phyloP scores from a whole-genome alignment of 2,329 filamentous ascomycete genomes.

The Microdochium trichocladiopsis region DNA sequence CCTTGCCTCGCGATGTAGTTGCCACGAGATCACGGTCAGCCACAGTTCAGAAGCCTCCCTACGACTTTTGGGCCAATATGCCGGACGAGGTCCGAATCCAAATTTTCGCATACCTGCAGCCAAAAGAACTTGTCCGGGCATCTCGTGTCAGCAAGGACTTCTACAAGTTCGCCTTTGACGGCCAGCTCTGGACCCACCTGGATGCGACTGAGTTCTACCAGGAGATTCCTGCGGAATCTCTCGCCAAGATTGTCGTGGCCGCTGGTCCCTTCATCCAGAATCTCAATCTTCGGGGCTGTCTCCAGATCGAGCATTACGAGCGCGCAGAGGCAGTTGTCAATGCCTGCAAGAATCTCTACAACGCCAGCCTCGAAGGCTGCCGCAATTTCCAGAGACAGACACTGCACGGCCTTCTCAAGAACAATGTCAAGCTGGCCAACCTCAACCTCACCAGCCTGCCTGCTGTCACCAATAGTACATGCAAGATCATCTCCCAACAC shows the following conservation, averaged over 20 bases:
- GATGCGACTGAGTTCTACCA: constrained; percentile 83
- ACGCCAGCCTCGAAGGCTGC: constrained; percentile 84
- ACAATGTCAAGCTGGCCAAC: constrained; percentile 71
- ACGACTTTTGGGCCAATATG: constrained; percentile 73
- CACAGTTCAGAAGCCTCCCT: constrained; percentile 25
- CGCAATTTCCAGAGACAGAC: constrained; percentile 74
- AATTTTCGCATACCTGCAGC: constrained; percentile 68
- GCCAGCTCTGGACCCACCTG: constrained; percentile 82
- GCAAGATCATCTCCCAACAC: constrained; percentile 76
- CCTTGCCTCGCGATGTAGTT: constrained; percentile 57
- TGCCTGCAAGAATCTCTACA: constrained; percentile 78
- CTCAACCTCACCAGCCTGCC: constrained; percentile 80
- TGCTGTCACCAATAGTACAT: constrained; percentile 74
- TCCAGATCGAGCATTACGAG: constrained; percentile 81
- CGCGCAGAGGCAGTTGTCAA: constrained; percentile 70
- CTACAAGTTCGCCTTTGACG: constrained; percentile 82
- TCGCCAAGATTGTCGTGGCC: constrained; percentile 76
- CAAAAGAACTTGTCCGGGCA: constrained; percentile 72
- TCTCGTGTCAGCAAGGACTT: constrained; percentile 75
- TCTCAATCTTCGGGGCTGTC: constrained; percentile 83
- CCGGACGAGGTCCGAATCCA: constrained; percentile 76
- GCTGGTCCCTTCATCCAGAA: constrained; percentile 88
- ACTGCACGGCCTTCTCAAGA: constrained; percentile 66
- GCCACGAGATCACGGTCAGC: constrained; percentile 26
- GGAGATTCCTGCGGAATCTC: constrained; percentile 74